Percentiles rank a stretch among this genome's conserved stretches.
These are phyloP conservation scores for Uronychia setigera DNA, from an alignment of 73 alveolate genomes.

Conservation along the genomic window DNA sequence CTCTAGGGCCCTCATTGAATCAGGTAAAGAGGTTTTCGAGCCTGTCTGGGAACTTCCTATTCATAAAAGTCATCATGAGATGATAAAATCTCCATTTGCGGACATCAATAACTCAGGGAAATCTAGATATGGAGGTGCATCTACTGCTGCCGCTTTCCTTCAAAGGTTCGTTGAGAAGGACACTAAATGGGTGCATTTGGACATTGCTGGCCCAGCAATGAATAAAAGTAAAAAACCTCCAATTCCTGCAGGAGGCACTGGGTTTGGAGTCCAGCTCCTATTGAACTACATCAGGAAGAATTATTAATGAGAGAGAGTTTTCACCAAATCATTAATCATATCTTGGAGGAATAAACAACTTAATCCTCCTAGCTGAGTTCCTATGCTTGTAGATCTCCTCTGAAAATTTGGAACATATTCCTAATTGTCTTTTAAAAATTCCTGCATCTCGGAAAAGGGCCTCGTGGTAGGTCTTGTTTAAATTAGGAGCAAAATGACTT, in stretches of 20 bases:
- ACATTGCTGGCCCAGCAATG: slow-evolving; percentile 94
- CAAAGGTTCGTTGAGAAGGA: slow-evolving; percentile 76
- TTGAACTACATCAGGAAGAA: slow-evolving; percentile 28
- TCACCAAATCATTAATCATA: no score
- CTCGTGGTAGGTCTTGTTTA: no score
- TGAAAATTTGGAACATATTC: no score
- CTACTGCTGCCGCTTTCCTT: slow-evolving; percentile 85
- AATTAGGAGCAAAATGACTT: no score
- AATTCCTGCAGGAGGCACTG: slow-evolving; percentile 75
- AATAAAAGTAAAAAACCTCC: slow-evolving; percentile 62
- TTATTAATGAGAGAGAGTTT: no score
- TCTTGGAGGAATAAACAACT: no score
- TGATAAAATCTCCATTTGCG: slow-evolving; percentile 67
- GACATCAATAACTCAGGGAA: slow-evolving; percentile 62
- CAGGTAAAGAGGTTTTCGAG: slow-evolving; percentile 77
- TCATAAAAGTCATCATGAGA: slow-evolving; percentile 73
- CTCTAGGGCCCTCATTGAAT: slow-evolving; percentile 39
- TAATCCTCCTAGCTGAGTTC: no score
- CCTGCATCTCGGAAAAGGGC: no score
- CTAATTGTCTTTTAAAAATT: no score
- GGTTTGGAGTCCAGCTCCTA: slow-evolving; percentile 68
- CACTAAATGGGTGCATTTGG: slow-evolving; percentile 88
- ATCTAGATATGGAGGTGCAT: slow-evolving; percentile 82
- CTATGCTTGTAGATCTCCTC: no score
- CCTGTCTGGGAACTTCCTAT: slow-evolving; percentile 85